Evolutionary conservation across 148 eudicot species (phyloP).

Genomic region (Spergularia marina): DNA sequence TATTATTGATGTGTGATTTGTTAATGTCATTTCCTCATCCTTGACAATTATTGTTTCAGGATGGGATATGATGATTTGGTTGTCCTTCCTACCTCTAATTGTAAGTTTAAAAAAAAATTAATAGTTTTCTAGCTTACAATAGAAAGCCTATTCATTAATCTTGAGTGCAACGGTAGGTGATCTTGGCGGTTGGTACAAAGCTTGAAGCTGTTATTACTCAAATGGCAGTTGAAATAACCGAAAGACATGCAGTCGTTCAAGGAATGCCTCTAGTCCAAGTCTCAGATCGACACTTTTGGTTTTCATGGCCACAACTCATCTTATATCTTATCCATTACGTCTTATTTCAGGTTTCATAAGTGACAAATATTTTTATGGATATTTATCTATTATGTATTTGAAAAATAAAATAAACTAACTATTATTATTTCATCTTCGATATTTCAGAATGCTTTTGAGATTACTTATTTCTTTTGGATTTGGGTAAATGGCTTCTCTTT

Average conservation of each 20-base stretch:
- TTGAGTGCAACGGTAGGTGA: slow-evolving; percentile 42
- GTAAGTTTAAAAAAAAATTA: slow-evolving; percentile 38
- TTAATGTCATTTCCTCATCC: not conserved
- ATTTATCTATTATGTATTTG: no score
- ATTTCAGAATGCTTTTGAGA: slow-evolving; percentile 80
- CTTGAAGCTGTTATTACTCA: slow-evolving; percentile 77
- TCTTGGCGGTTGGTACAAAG: slow-evolving; percentile 81
- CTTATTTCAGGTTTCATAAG: slow-evolving; percentile 63
- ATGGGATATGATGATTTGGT: slow-evolving; percentile 51
- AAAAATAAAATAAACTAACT: not conserved
- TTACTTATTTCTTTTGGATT: slow-evolving; percentile 83
- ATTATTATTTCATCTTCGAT: not conserved
- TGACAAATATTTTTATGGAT: no score
- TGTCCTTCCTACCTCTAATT: slow-evolving; percentile 65
- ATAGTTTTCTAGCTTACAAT: not conserved
- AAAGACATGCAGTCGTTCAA: slow-evolving; percentile 85
- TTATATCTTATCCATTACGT: slow-evolving; percentile 77
- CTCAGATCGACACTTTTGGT: slow-evolving; percentile 86
- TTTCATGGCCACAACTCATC: slow-evolving; percentile 61
- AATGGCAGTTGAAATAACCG: slow-evolving; percentile 90
- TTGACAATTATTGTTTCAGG: slow-evolving; percentile 37
- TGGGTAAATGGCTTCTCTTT: slow-evolving; percentile 42
- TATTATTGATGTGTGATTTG: not conserved
- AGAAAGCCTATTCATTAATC: not conserved
- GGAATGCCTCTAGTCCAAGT: slow-evolving; percentile 95